A percentile compares a stretch with the other conserved stretches of the same genome.
These are phyloP conservation scores for Coprinopsis cinerea DNA, from an alignment of 768 basidiomycete genomes.

Conservation along the genomic window DNA sequence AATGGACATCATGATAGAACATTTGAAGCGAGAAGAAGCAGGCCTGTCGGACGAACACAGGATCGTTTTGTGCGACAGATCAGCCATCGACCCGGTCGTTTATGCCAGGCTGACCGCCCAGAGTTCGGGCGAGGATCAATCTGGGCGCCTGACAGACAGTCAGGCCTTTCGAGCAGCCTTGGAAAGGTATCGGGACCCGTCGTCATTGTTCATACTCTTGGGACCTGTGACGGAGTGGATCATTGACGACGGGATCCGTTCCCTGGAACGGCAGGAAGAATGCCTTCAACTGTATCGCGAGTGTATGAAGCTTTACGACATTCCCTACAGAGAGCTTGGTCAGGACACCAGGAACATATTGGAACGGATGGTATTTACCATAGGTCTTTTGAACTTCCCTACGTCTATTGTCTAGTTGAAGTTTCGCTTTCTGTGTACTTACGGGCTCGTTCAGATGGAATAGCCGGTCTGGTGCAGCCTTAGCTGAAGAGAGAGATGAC, in stretches of 20 bases:
- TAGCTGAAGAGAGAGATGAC: too few species aligned
- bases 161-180: slow-evolving; percentile 37
- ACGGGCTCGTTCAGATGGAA: too few species aligned
- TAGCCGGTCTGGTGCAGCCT: too few species aligned
- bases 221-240: slow-evolving; percentile 54
- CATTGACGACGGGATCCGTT: slow-evolving; percentile 58
- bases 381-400: too few species aligned
- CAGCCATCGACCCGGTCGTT: slow-evolving; percentile 57
- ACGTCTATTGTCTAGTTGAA: background rate
- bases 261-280: slow-evolving; percentile 40
- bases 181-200: slow-evolving; percentile 30
- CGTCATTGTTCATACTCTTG: slow-evolving; percentile 49
- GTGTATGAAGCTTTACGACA: slow-evolving; percentile 34
- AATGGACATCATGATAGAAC: slow-evolving; percentile 51
- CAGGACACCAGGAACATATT: slow-evolving; percentile 35
- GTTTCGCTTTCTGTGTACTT: slow-evolving; percentile 1
- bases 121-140: slow-evolving; percentile 27
- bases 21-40: slow-evolving; percentile 39
- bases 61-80: slow-evolving; percentile 54
- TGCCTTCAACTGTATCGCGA: slow-evolving; percentile 34
- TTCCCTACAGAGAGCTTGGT: slow-evolving; percentile 43
- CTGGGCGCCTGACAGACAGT: slow-evolving; percentile 25
- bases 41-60: slow-evolving; percentile 15
- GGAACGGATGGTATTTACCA: slow-evolving; percentile 25
- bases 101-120: slow-evolving; percentile 48